Base-by-base conservation (phyloP, 2,329 filamentous ascomycete genomes). In the Fusarium nisikadoi region DNA sequence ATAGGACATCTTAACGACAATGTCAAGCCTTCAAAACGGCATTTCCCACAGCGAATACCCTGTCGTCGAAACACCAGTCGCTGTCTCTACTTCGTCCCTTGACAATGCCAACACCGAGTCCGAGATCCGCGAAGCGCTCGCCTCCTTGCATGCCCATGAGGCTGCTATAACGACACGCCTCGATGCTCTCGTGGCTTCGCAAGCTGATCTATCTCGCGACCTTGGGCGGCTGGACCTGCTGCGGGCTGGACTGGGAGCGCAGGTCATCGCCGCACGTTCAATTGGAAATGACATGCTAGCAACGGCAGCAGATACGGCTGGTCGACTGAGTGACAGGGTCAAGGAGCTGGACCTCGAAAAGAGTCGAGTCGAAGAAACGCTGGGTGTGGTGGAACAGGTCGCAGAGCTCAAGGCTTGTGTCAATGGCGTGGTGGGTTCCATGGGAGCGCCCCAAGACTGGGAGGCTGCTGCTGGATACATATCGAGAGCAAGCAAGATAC, bases 401-500 rank as follows among this genome's bases (percentile, higher is more conserved):
- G 93, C 94, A 9, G 96, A 99, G 86, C 91, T 99, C 73, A 98
- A 98, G 83, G 93, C 96, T 13, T 99, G 96, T 80, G 94, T 98
- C 39, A 90, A 98, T 67, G 96, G 96, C 46, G 95, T 98, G 16
- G 91, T 95, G 31, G 96, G 95, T 23, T 97, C 93, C 66, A 99
- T 99, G 96, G 96, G 95, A 38, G 95, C 95, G 8, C 94, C 96
- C 45, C 96, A 99, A 82, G 96, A 99, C 84, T 99, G 96, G 96
- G 96, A 99, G 82, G 96, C 94, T 6, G 96, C 96, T 7, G 96
- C 96, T 4, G 93, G 89, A 50, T 98, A 98, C 81, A 88, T 99
- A 65, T 90, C 93, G 71, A 90, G 95, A 47, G 95, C 96, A 11
- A 91, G 91, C 67, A 91, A 92, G 74, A 91, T 99, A 17, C 95